Conservation (phyloP, 2,329 filamentous ascomycete genomes). For the Volutella citrinella region DNA sequence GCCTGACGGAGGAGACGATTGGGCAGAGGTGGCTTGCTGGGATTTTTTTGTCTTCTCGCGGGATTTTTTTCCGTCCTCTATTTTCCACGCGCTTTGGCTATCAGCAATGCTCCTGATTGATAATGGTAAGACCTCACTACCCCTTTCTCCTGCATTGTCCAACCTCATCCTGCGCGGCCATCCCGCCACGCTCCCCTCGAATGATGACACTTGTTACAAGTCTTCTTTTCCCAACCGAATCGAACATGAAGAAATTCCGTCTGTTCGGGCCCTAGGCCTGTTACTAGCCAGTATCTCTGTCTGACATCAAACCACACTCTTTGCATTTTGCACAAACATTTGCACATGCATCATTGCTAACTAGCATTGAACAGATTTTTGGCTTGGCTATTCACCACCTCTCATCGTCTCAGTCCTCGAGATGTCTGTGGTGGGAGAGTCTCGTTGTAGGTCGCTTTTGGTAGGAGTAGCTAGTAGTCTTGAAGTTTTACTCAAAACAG, state of each 20-base stretch:
- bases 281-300: conserved; percentile 92
- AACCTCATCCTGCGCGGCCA: no score
- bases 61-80: no score
- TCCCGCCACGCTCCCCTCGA: conserved; percentile 26
- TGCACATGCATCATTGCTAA: conserved; percentile 18
- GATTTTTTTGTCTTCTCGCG: no score
- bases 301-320: conserved; percentile 49
- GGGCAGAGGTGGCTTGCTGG: no score
- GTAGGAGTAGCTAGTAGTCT: no score
- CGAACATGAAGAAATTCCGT: conserved; percentile 77
- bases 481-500: no score
- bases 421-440: no score
- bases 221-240: conserved; percentile 90
- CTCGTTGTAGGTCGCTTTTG: no score
- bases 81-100: conserved; percentile 2
- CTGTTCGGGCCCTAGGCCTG: conserved; percentile 69
- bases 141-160: conserved; percentile 17
- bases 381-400: no score
- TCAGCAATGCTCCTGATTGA: conserved; percentile 1
- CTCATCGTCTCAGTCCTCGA: no score
- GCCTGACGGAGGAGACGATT: no score
- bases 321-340: conserved; percentile 4
- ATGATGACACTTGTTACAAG: conserved; percentile 71
- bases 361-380: conserved; percentile 13
- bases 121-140: conserved; percentile 22